Percentiles rank a stretch among this genome's conserved stretches.
These are phyloP conservation scores for Theileria equi DNA, from an alignment of 169 alveolate species.

Conservation along the genomic window DNA sequence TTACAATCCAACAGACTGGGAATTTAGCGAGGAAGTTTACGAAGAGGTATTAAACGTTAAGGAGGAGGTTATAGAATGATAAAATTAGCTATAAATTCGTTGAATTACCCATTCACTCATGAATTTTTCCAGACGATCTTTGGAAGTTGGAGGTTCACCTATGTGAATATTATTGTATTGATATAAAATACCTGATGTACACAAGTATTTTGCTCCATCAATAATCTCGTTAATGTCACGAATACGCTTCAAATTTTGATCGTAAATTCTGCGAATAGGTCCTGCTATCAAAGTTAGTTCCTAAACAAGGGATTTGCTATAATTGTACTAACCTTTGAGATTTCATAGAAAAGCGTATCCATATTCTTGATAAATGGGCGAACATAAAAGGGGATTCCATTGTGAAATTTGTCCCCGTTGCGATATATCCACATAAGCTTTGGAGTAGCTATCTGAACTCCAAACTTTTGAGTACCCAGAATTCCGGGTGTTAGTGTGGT, in stretches of 20 bases:
- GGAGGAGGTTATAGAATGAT: slow-evolving; percentile 59
- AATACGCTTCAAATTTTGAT: slow-evolving; percentile 79
- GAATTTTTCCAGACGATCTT: slow-evolving; percentile 75
- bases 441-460: slow-evolving; percentile 80
- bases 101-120: slow-evolving; percentile 81
- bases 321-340: slow-evolving; percentile 68
- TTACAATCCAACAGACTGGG: slow-evolving; percentile 69
- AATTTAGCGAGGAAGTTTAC: slow-evolving; percentile 54
- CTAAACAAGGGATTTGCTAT: background rate
- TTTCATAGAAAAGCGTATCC: slow-evolving; percentile 74
- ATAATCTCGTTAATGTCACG: slow-evolving; percentile 71
- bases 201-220: slow-evolving; percentile 87
- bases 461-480: slow-evolving; percentile 80
- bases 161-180: slow-evolving; percentile 5
- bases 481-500: slow-evolving; percentile 69
- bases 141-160: slow-evolving; percentile 86
- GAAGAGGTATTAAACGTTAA: slow-evolving; percentile 58
- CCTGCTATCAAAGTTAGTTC: slow-evolving; percentile 79
- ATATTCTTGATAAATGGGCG: slow-evolving; percentile 73
- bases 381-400: slow-evolving; percentile 81
- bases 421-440: slow-evolving; percentile 84
- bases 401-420: slow-evolving; percentile 86
- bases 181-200: slow-evolving; percentile 76
- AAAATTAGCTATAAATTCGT: background rate
- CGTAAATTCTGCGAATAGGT: slow-evolving; percentile 82